These are phyloP conservation scores for Cetraspora pellucida DNA, from an alignment of 192 early-diverging fungal species.

Conservation along the genomic window DNA sequence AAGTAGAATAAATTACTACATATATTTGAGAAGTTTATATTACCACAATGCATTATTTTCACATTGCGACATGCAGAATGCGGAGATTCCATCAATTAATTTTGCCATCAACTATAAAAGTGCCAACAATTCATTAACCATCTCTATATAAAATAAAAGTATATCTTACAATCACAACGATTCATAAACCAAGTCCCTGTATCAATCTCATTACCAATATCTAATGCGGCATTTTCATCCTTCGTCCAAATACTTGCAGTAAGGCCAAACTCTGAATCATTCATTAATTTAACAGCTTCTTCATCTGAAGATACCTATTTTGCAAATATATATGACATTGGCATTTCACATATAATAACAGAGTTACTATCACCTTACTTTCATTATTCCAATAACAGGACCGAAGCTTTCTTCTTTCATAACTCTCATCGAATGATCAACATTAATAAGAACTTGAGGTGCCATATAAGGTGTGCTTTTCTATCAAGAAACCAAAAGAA, in stretches of 20 bases:
- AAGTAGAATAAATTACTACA: no score
- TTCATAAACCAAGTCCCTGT: conserved; percentile 86
- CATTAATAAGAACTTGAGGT: conserved; percentile 76
- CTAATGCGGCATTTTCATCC: conserved; percentile 58
- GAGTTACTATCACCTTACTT: conserved; percentile 39
- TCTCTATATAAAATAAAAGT: not conserved
- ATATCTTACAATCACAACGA: conserved; percentile 64
- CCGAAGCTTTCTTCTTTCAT: conserved; percentile 89
- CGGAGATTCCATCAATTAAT: no score
- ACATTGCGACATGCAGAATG: no score
- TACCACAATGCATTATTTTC: no score
- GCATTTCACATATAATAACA: not conserved
- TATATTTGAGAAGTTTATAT: no score
- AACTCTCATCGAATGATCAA: conserved; percentile 72
- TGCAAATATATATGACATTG: not conserved
- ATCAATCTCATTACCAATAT: conserved; percentile 67
- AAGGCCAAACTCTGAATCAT: conserved; percentile 78
- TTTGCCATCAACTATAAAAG: no score
- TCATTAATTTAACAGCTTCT: conserved; percentile 78
- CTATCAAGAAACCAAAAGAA: conserved; percentile 11
- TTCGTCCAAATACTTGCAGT: conserved; percentile 82
- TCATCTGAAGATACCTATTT: conserved; percentile 53
- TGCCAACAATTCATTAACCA: not conserved
- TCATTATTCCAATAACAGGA: conserved; percentile 78
- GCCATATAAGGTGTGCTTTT: conserved; percentile 66